Evolutionary conservation across 495 filamentous ascomycete species (phyloP).

Genomic region (Amorphotheca resinae): DNA sequence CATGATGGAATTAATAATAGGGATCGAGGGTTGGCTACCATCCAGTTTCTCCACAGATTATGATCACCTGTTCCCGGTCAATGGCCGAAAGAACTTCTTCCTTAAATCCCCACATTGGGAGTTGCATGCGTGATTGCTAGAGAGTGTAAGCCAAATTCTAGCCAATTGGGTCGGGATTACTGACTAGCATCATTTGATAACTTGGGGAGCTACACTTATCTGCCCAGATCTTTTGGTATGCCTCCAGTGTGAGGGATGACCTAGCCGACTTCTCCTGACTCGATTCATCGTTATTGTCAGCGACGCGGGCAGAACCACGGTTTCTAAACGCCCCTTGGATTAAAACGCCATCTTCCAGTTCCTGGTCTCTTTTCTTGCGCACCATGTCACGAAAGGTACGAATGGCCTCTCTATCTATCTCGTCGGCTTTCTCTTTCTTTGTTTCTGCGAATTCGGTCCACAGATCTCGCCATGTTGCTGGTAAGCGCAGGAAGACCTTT

Average conservation of each 20-base stretch:
- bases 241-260: constrained; percentile 29
- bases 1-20: constrained; percentile 17
- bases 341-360: constrained; percentile 62
- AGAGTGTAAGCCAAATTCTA: constrained; percentile 12
- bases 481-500: constrained; percentile 68
- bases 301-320: constrained; percentile 36
- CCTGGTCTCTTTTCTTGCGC: constrained; percentile 38
- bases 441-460: constrained; percentile 65
- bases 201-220: constrained; percentile 49
- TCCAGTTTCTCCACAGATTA: constrained; percentile 91
- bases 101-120: constrained; percentile 84
- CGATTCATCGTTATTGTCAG: constrained; percentile 31
- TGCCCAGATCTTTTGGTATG: constrained; percentile 53
- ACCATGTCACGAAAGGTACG: constrained; percentile 49
- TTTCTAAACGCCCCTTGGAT: constrained; percentile 60
- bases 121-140: constrained; percentile 45
- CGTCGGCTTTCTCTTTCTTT: constrained; percentile 56
- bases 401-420: constrained; percentile 51
- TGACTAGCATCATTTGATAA: constrained; percentile 45
- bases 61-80: constrained; percentile 65
- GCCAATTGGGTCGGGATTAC: not conserved
- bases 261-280: constrained; percentile 22
- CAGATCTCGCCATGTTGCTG: constrained; percentile 68
- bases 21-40: constrained; percentile 30
- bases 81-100: constrained; percentile 61